These are phyloP conservation scores for Mycena maculata DNA, from an alignment of 768 basidiomycete genomes.

Conservation along the genomic window DNA sequence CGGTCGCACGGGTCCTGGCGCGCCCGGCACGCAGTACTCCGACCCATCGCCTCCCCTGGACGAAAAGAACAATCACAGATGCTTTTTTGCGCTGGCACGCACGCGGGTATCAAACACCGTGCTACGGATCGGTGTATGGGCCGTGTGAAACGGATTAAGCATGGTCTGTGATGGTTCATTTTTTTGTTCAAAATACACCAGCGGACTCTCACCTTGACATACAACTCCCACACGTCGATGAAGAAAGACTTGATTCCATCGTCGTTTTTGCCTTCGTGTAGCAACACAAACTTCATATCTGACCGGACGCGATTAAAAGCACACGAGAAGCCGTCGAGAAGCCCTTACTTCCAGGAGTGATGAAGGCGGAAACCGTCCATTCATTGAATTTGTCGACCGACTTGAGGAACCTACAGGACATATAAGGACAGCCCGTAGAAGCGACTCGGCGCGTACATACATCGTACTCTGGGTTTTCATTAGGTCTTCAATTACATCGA, in stretches of 20 bases:
- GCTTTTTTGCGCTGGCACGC: conserved; percentile 86
- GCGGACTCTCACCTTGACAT: conserved; percentile 81
- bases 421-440: conserved; percentile 32
- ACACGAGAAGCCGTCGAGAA: background rate
- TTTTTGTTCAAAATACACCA: background rate
- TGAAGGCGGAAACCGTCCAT: conserved; percentile 97
- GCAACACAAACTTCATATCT: conserved; percentile 96
- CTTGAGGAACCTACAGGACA: conserved; percentile 84
- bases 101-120: conserved; percentile 86
- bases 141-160: conserved; percentile 96
- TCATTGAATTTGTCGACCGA: conserved; percentile 98
- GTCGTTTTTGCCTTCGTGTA: conserved; percentile 97
- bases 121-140: conserved; percentile 86
- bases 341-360: conserved; percentile 91
- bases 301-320: conserved; percentile 37
- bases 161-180: conserved; percentile 65
- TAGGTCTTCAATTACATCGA: conserved; percentile 95
- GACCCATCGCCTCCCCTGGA: background rate
- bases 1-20: background rate
- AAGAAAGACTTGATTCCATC: conserved; percentile 96
- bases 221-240: conserved; percentile 96
- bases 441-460: conserved; percentile 61
- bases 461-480: conserved; percentile 85
- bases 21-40: background rate
- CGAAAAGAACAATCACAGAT: conserved; percentile 57